Evolutionary conservation across 768 basidiomycete genomes (phyloP).

Genomic region (Podaxis rugospora): DNA sequence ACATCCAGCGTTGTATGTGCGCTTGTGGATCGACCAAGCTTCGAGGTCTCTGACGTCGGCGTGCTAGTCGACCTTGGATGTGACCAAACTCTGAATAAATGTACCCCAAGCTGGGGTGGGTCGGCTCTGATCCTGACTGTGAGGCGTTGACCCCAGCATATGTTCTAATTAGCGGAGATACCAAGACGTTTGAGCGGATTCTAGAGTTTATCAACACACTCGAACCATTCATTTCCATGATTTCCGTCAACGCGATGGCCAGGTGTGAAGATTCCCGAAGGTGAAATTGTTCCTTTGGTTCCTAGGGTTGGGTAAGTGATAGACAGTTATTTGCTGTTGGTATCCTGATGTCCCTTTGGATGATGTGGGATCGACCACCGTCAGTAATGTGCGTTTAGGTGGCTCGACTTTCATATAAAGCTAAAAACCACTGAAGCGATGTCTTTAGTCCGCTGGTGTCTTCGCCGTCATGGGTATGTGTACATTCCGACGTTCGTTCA

Average conservation of each 20-base stretch:
- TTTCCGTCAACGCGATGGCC: constrained; percentile 25
- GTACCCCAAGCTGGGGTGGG: constrained; percentile 23
- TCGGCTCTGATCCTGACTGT: no score
- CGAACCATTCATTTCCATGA: constrained; percentile 25
- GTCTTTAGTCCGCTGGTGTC: constrained; percentile 20
- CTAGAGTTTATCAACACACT: constrained; percentile 25
- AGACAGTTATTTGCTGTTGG: no score
- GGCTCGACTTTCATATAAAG: no score
- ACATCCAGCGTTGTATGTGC: constrained; percentile 24
- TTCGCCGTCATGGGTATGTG: constrained; percentile 27
- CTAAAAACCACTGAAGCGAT: neutral
- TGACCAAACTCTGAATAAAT: constrained; percentile 27
- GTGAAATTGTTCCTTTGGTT: constrained; percentile 4
- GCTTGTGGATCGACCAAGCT: constrained; percentile 26
- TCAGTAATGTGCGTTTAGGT: no score
- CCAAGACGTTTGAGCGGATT: constrained; percentile 26
- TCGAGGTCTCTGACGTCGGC: constrained; percentile 23
- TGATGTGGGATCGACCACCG: no score
- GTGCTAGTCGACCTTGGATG: constrained; percentile 28
- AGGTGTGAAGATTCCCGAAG: constrained; percentile 27
- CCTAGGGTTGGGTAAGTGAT: neutral
- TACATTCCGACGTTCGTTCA: constrained; percentile 24
- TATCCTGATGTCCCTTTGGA: no score
- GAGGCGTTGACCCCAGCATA: neutral
- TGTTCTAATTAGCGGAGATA: constrained; percentile 21